Evolutionary conservation across 805 yeast species (phyloP).

Genomic region (Yarrowia sp.): DNA sequence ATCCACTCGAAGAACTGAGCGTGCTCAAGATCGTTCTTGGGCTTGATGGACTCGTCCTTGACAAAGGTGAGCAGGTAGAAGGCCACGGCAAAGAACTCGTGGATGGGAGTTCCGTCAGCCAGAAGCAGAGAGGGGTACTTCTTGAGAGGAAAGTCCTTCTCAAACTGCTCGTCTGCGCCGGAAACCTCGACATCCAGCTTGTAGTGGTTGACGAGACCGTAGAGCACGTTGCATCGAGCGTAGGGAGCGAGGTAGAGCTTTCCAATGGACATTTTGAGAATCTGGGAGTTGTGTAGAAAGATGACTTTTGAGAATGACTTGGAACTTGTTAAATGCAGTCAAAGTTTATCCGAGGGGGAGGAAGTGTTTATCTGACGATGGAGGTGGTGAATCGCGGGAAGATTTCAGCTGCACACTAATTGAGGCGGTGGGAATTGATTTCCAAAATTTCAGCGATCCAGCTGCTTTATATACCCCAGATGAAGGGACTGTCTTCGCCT

Average conservation of each 20-base stretch:
- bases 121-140: slow-evolving; percentile 70
- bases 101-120: slow-evolving; percentile 68
- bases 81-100: slow-evolving; percentile 68
- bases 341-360: no score
- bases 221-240: slow-evolving; percentile 42
- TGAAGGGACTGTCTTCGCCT: no score
- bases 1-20: slow-evolving; percentile 35
- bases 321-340: no score
- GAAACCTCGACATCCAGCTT: slow-evolving; percentile 63
- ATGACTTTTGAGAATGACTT: neutral
- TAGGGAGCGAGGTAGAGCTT: slow-evolving; percentile 39
- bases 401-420: no score
- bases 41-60: slow-evolving; percentile 39
- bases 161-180: slow-evolving; percentile 53
- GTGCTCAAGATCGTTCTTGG: slow-evolving; percentile 19
- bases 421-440: no score
- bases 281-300: neutral
- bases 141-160: slow-evolving; percentile 61
- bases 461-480: no score
- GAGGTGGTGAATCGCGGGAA: no score
- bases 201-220: slow-evolving; percentile 57
- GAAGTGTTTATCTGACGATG: no score
- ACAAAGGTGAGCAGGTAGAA: slow-evolving; percentile 52
- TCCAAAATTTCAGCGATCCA: no score
- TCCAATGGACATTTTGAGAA: slow-evolving; percentile 25